These are phyloP conservation scores for Lanmaoa rubissima DNA, from an alignment of 768 basidiomycete genomes.

Conservation along the genomic window DNA sequence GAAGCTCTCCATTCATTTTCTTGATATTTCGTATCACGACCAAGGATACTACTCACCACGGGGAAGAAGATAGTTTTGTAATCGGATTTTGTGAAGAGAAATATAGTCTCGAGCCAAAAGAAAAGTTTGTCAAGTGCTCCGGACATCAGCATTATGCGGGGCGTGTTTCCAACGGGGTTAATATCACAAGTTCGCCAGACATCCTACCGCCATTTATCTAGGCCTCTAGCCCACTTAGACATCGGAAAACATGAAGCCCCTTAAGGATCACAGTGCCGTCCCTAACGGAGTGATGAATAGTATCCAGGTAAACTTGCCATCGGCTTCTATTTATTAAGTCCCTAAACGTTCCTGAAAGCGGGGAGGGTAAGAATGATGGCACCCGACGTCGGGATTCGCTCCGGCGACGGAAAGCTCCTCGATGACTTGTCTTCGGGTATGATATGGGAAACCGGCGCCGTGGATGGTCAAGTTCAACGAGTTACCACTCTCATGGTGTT, in stretches of 20 bases:
- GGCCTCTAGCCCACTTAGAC: background rate
- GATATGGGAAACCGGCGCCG: background rate
- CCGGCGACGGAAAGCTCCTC: background rate
- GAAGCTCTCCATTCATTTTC: background rate
- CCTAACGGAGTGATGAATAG: background rate
- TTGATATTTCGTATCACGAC: background rate
- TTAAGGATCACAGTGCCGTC: background rate
- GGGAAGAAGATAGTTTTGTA: slow-evolving; percentile 36
- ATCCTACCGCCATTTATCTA: background rate
- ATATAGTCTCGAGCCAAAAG: slow-evolving; percentile 27
- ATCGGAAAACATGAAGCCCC: background rate
- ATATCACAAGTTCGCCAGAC: background rate
- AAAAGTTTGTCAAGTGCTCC: background rate
- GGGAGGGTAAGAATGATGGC: background rate
- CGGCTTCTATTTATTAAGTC: no score
- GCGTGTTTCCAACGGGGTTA: background rate
- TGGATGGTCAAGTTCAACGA: background rate
- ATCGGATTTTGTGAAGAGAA: slow-evolving; percentile 37
- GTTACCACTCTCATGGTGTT: background rate
- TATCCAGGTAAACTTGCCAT: background rate
- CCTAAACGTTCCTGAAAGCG: background rate
- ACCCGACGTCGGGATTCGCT: background rate
- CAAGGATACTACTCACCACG: slow-evolving; percentile 24
- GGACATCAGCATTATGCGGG: background rate
- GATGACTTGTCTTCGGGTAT: background rate